phyloP scores from a whole-genome alignment of 2,329 filamentous ascomycete species.

The Rutstroemia sp. region DNA sequence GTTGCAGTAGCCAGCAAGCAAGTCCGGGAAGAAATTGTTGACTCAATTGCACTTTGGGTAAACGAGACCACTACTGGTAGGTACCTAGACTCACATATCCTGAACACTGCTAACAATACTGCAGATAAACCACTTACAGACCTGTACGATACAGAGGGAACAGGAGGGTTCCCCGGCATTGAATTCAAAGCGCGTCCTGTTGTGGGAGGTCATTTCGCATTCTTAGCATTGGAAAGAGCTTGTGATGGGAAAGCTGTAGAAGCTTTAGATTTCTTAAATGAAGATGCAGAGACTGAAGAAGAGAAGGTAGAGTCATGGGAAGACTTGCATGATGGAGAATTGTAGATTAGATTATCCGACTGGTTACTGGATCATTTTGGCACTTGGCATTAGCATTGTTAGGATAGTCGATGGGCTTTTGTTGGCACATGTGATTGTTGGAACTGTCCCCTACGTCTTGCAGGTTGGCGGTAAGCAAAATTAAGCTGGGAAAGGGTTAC shows the following conservation, averaged over 20 bases:
- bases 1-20: constrained; percentile 66
- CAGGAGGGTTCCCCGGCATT: constrained; percentile 66
- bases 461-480: too few relatives aligned
- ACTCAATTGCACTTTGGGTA: constrained; percentile 70
- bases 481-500: background rate
- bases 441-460: too few relatives aligned
- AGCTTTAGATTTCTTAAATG: constrained; percentile 45
- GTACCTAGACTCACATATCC: constrained; percentile 14
- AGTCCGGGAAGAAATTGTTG: constrained; percentile 63
- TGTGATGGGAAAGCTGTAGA: constrained; percentile 63
- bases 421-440: too few relatives aligned
- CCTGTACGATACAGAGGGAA: constrained; percentile 72
- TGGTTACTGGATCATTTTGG: background rate
- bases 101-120: constrained; percentile 13
- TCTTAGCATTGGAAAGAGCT: constrained; percentile 71
- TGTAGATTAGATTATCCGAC: constrained; percentile 12
- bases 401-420: too few relatives aligned
- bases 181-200: constrained; percentile 78
- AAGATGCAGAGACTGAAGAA: constrained; percentile 23
- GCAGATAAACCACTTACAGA: constrained; percentile 70
- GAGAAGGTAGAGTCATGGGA: constrained; percentile 5
- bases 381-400: too few relatives aligned
- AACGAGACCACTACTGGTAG: constrained; percentile 68
- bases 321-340: constrained; percentile 15
- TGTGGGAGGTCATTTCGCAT: constrained; percentile 79